Percentiles rank a stretch among this genome's conserved stretches.
phyloP scores from a whole-genome alignment of 495 filamentous ascomycete genomes.

The Lepidopterella palustris region DNA sequence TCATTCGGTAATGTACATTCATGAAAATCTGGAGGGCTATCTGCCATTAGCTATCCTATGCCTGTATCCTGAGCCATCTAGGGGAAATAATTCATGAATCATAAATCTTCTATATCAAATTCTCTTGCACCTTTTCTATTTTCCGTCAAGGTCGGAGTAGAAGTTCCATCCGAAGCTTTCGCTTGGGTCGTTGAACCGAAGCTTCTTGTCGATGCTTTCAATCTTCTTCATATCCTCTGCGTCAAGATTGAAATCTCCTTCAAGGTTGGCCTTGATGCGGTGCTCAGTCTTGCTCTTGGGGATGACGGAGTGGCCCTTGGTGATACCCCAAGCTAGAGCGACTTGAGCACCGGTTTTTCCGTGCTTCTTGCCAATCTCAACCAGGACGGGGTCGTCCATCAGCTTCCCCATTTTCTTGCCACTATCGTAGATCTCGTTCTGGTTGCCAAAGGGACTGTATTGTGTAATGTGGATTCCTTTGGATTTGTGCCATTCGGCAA shows the following conservation, averaged over 20 bases:
- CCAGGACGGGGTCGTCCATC: conserved; percentile 55
- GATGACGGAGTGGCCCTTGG: conserved; percentile 57
- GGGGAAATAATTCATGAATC: too few relatives aligned
- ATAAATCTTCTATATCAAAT: too few relatives aligned
- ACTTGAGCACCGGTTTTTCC: conserved; percentile 56
- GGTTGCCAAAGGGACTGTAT: conserved; percentile 67
- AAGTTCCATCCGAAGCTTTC: conserved; percentile 51
- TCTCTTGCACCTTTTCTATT: too few relatives aligned
- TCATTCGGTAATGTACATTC: too few relatives aligned
- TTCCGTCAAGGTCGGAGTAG: conserved; percentile 58
- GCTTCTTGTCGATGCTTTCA: conserved; percentile 47
- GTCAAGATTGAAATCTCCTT: conserved; percentile 53
- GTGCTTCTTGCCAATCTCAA: conserved; percentile 56
- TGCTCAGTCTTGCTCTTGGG: conserved; percentile 53
- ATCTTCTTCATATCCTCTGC: conserved; percentile 51
- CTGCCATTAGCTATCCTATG: too few relatives aligned
- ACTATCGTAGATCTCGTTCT: conserved; percentile 54
- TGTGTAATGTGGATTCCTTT: conserved; percentile 57
- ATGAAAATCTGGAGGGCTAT: too few relatives aligned
- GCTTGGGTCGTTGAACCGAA: conserved; percentile 55
- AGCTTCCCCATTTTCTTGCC: conserved; percentile 47
- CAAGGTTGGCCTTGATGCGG: conserved; percentile 52
- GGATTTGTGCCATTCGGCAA: conserved; percentile 48
- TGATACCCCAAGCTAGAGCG: conserved; percentile 61
- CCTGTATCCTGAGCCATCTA: too few relatives aligned